Percentiles rank a stretch among this genome's conserved stretches.
Conservation (phyloP, 1,139 yeast genomes). For the Hansenula anomala region DNA sequence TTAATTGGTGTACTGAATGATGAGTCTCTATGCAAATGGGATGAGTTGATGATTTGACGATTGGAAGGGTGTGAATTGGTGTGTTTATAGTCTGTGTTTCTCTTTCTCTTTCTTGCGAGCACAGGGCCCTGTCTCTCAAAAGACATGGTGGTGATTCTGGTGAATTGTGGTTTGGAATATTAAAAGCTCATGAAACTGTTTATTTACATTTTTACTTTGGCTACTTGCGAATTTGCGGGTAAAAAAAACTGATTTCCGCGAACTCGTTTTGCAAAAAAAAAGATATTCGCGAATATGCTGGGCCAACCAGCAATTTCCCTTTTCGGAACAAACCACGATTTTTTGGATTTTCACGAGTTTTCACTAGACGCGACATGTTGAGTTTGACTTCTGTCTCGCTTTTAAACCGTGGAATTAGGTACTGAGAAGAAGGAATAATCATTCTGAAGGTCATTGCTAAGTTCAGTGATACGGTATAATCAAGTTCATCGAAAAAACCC, state of each 20-base stretch:
- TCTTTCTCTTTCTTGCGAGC: slow-evolving; percentile 1
- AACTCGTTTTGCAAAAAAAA: background rate
- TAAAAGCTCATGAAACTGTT: too few species aligned
- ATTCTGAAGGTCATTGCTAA: too few species aligned
- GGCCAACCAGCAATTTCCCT: background rate
- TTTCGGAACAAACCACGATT: slow-evolving; percentile 1
- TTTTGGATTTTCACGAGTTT: background rate
- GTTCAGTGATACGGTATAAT: too few species aligned
- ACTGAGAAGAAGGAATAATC: too few species aligned
- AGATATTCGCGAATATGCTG: background rate
- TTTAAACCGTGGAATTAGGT: too few species aligned
- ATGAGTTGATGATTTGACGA: slow-evolving; percentile 1
- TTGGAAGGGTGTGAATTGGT: background rate
- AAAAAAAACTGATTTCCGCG: too few species aligned
- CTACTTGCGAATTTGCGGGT: too few species aligned
- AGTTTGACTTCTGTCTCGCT: background rate
- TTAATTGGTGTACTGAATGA: slow-evolving; percentile 1
- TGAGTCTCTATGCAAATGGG: slow-evolving; percentile 1
- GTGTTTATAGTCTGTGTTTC: background rate
- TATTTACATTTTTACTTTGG: too few species aligned
- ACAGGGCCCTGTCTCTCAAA: background rate
- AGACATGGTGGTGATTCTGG: background rate
- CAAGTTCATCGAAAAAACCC: too few species aligned
- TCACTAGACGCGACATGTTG: background rate
- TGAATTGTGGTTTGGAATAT: too few species aligned